Evolutionary conservation across 192 early-diverging fungal species (phyloP).

Genomic region (Entomortierella parvispora): DNA sequence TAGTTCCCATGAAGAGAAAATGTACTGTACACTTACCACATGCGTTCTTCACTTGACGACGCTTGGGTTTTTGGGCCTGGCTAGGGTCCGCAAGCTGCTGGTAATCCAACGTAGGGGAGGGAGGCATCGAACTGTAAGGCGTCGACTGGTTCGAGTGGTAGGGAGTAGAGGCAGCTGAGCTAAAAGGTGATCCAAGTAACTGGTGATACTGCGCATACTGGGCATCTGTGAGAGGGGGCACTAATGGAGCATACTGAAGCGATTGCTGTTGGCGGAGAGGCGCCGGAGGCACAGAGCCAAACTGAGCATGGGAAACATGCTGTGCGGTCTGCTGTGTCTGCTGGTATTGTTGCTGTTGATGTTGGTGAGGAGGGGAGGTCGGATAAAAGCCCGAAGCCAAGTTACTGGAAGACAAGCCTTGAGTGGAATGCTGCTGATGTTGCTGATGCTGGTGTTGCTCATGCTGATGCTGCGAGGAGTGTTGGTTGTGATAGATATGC

Average conservation of each 20-base stretch:
- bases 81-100: conserved; percentile 28
- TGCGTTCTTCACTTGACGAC: conserved; percentile 90
- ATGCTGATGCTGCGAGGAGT: too few species aligned
- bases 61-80: conserved; percentile 58
- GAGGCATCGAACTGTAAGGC: conserved; percentile 49
- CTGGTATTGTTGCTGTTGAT: conserved; percentile 30
- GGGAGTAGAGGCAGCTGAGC: conserved; percentile 38
- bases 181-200: conserved; percentile 42
- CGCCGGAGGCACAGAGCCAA: conserved; percentile 16
- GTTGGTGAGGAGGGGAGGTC: conserved; percentile 30
- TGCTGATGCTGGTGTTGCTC: conserved; percentile 18
- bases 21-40: conserved; percentile 78
- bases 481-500: conserved; percentile 14
- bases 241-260: conserved; percentile 35
- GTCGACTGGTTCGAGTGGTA: conserved; percentile 51
- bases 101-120: conserved; percentile 42
- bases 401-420: conserved; percentile 14
- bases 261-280: conserved; percentile 31
- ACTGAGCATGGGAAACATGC: conserved; percentile 6
- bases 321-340: conserved; percentile 24
- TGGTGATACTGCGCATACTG: conserved; percentile 43
- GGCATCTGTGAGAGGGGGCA: conserved; percentile 44
- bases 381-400: conserved; percentile 42
- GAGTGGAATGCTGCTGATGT: conserved; percentile 9
- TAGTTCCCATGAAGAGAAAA: not conserved